These are phyloP conservation scores for Didymella sp. DNA, from an alignment of 2,329 filamentous ascomycete species.

Conservation along the genomic window DNA sequence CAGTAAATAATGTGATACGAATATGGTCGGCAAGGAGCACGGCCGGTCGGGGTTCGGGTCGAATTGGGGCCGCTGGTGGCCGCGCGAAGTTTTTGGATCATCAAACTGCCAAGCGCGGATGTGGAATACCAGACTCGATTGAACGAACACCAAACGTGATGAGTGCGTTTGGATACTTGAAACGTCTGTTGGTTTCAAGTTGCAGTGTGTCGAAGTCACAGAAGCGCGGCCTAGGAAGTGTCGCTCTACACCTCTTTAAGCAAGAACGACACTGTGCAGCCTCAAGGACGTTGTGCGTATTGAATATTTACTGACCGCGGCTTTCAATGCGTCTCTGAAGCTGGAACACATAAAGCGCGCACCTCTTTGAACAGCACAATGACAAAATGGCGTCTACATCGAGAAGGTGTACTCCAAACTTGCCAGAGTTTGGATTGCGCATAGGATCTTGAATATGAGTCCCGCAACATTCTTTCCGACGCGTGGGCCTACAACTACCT, in stretches of 20 bases:
- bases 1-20: too few relatives aligned
- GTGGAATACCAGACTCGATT: neutral
- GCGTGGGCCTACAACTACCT: constrained; percentile 7
- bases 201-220: neutral
- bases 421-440: too few relatives aligned
- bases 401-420: neutral
- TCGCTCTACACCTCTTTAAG: neutral
- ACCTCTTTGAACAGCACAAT: neutral
- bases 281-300: neutral
- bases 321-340: neutral
- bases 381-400: neutral
- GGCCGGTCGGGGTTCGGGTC: neutral
- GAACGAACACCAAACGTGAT: neutral
- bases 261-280: neutral
- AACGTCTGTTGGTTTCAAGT: too few relatives aligned
- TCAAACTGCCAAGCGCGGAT: neutral
- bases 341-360: neutral
- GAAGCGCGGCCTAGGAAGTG: neutral
- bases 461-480: constrained; percentile 8
- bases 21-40: neutral
- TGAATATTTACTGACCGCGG: neutral
- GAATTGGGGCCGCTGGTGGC: neutral
- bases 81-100: neutral
- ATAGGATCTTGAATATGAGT: neutral
- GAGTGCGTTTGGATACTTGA: too few relatives aligned